Conservation (phyloP, 2,329 filamentous ascomycete genomes). For the Phyllosticta capitalensis region DNA sequence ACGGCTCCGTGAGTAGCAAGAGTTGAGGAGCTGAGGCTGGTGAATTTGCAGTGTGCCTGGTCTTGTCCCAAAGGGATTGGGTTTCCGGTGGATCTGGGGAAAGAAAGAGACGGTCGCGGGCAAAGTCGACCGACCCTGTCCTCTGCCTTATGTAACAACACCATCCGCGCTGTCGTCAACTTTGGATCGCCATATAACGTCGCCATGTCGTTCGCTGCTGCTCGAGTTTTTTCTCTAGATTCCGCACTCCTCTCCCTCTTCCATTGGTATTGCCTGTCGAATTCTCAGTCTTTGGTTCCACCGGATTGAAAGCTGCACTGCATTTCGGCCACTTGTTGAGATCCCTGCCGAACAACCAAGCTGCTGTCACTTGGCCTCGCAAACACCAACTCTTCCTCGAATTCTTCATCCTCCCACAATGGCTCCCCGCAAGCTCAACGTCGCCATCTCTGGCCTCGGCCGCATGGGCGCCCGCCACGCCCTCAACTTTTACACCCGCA, state of each 20-base stretch:
- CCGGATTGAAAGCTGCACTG: not conserved
- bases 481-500: constrained; percentile 38
- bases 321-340: not conserved
- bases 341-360: not conserved
- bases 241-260: not conserved
- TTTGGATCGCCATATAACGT: not conserved
- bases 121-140: no score
- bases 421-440: constrained; percentile 32
- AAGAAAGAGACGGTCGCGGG: not conserved
- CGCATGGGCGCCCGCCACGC: constrained; percentile 43
- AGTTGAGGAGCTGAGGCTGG: not conserved
- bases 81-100: not conserved
- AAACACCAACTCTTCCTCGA: not conserved
- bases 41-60: not conserved
- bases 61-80: not conserved
- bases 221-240: not conserved
- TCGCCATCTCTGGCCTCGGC: constrained; percentile 39
- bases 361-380: not conserved
- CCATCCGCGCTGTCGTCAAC: not conserved
- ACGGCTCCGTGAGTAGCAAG: not conserved
- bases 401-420: constrained; percentile 16
- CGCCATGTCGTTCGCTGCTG: not conserved
- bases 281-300: not conserved
- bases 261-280: not conserved
- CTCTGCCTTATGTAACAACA: not conserved